Percentiles rank a stretch among this genome's conserved stretches.
These are phyloP conservation scores for Ananas comosus DNA, from an alignment of 176 grass and related monocot genomes.

Conservation along the genomic window DNA sequence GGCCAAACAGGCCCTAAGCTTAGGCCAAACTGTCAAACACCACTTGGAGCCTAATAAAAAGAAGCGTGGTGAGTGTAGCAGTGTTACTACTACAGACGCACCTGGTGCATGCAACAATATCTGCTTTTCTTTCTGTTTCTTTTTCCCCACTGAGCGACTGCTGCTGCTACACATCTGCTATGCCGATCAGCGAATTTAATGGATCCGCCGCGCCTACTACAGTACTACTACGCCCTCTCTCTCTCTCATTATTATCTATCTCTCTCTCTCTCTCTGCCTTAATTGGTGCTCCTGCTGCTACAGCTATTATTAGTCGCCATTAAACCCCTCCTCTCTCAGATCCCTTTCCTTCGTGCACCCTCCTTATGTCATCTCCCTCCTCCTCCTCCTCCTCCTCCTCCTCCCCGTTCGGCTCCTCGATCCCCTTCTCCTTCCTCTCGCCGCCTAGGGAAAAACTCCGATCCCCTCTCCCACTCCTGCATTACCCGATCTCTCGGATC, in stretches of 20 bases:
- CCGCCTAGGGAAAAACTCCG: conserved; percentile 10
- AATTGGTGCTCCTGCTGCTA: conserved; percentile 17
- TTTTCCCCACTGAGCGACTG: conserved; percentile 7
- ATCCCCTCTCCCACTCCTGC: not conserved
- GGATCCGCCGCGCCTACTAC: conserved; percentile 24
- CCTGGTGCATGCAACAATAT: not conserved
- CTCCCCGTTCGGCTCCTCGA: conserved; percentile 27
- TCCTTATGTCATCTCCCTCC: conserved; percentile 14
- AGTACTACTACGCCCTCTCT: conserved; percentile 9
- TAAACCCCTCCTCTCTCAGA: conserved; percentile 8
- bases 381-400: conserved; percentile 6
- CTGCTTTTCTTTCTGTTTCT: not conserved
- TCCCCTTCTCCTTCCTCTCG: conserved; percentile 12
- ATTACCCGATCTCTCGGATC: conserved; percentile 10
- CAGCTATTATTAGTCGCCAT: conserved; percentile 29
- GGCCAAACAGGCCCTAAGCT: too few relatives aligned
- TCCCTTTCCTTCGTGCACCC: not conserved
- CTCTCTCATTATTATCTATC: conserved; percentile 23
- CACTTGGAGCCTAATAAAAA: too few relatives aligned
- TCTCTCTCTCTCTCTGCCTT: conserved; percentile 9
- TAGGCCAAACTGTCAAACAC: too few relatives aligned
- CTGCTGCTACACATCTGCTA: conserved; percentile 12
- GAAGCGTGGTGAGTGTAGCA: too few relatives aligned
- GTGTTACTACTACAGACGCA: too few relatives aligned
- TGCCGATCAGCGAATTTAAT: conserved; percentile 40